Conservation (phyloP, 208 protist species). For the Lotmaria passim region DNA sequence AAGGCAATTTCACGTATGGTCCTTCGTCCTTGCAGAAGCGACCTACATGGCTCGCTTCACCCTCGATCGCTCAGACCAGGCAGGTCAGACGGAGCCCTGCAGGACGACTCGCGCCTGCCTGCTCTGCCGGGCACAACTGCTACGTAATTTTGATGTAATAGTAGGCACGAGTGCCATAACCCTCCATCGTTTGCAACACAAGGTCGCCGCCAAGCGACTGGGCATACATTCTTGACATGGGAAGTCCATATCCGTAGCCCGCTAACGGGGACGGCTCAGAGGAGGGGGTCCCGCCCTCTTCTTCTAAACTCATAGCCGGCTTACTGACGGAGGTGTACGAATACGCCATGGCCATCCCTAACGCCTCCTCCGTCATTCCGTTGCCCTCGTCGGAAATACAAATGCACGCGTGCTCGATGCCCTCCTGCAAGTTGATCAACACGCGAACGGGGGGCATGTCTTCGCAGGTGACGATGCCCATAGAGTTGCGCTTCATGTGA, state of each 20-base stretch:
- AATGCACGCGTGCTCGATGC: constrained; percentile 82
- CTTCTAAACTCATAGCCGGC: constrained; percentile 45
- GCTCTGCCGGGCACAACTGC: neutral
- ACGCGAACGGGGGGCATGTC: constrained; percentile 86
- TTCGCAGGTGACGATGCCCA: constrained; percentile 72
- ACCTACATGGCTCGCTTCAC: no score
- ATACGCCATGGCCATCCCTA: constrained; percentile 92
- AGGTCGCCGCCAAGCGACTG: constrained; percentile 94
- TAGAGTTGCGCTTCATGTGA: constrained; percentile 76
- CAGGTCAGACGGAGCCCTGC: no score
- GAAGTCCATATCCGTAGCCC: constrained; percentile 95
- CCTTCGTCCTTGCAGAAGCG: neutral
- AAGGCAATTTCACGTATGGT: no score
- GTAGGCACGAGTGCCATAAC: constrained; percentile 93
- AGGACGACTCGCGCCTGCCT: no score
- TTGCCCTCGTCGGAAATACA: constrained; percentile 84
- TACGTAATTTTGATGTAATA: constrained; percentile 81
- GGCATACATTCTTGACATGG: constrained; percentile 93
- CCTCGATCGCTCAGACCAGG: no score
- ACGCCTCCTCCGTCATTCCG: constrained; percentile 77
- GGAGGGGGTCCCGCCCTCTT: constrained; percentile 17
- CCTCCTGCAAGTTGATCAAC: constrained; percentile 73
- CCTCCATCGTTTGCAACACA: constrained; percentile 92
- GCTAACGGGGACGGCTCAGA: constrained; percentile 76
- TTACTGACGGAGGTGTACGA: constrained; percentile 92